phyloP scores from a whole-genome alignment of 2,329 filamentous ascomycete genomes.

The Amesomyces nigricolor region DNA sequence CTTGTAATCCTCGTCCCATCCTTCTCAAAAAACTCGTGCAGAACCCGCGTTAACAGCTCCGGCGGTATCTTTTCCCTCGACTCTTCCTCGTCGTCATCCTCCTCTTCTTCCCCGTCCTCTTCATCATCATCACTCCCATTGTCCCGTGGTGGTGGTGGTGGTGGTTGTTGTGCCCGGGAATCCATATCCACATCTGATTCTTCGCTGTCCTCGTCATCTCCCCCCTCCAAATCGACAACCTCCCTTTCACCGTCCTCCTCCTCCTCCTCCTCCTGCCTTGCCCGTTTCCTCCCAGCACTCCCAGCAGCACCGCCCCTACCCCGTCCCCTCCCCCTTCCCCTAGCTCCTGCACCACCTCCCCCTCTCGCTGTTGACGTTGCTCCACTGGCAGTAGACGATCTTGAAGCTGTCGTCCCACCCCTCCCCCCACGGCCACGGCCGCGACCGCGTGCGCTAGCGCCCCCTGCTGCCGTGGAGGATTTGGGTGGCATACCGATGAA shows the following conservation, averaged over 20 bases:
- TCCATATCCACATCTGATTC: neutral
- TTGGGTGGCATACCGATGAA: neutral
- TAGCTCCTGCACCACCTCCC: neutral
- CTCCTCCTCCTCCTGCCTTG: neutral
- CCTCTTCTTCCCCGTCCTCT: slow-evolving; percentile 21
- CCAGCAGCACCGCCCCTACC: neutral
- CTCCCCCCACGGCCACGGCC: neutral
- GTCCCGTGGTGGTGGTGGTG: neutral
- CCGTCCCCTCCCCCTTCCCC: neutral
- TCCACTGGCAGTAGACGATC: too few relatives aligned
- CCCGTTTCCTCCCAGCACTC: too few relatives aligned
- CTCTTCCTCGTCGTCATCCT: slow-evolving; percentile 21
- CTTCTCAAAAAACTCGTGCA: slow-evolving; percentile 73
- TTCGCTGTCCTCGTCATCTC: neutral
- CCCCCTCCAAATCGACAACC: neutral
- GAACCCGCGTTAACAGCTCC: slow-evolving; percentile 66
- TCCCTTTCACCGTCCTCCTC: neutral
- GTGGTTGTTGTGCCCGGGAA: too few relatives aligned
- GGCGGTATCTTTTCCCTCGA: slow-evolving; percentile 55
- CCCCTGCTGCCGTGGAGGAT: neutral
- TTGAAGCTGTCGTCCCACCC: neutral
- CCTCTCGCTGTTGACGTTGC: neutral
- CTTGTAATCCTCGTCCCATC: slow-evolving; percentile 67
- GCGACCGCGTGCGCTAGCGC: too few relatives aligned
- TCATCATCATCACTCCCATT: slow-evolving; percentile 22